Evolutionary conservation across 495 filamentous ascomycete genomes (phyloP), one percentile per base, ranked within the genome.

Genomic region (Penicillium canescens): DNA sequence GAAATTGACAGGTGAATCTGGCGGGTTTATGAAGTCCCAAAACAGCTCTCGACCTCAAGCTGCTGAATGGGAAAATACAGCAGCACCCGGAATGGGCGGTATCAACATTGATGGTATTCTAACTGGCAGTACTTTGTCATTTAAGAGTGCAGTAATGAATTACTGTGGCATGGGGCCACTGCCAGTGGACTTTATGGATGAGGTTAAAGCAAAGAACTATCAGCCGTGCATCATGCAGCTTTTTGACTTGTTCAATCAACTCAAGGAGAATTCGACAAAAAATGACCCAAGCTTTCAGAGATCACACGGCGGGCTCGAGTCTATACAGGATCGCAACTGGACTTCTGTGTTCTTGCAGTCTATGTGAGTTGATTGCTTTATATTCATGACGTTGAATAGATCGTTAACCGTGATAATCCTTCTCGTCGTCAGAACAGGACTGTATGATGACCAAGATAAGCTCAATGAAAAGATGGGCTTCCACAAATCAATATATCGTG

Each of bases 221-320:
- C 73, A 77, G 46, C 73, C 73, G 3, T 77, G 73, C 46, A 57
- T 75, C 2, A 63, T 71, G 46, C 73, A 74, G 35, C 55, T 77
- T 7, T 48, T 75, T 13, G 63, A 72, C 2, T 49, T 67, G 34
- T 74, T 75, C 54, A 77, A 75, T 42, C 44, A 60, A 35, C 55
- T 69, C n/a, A 70, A 66, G 13, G 46, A 59, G 12, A 43, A 55
- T 3, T 35, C 41, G n/a, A 36, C 52, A 13, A 1, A 12, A 6
- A 40, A 33, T 14, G 3, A 12, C 0, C 20, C 14, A n/a, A 14
- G 6, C 11, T 13, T 10, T 13, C 9, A 23, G n/a, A 16, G 12
- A 5, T 14, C 42, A n/a, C 3, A 24, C 1, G 28, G 4, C 4
- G 41, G 10, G 16, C n/a, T 46, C n/a, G 50, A 49, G 20, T 43